A percentile compares a stretch with the other conserved stretches of the same genome.
phyloP scores from a whole-genome alignment of 2,329 filamentous ascomycete species.

The Aspergillus eucalypticola region DNA sequence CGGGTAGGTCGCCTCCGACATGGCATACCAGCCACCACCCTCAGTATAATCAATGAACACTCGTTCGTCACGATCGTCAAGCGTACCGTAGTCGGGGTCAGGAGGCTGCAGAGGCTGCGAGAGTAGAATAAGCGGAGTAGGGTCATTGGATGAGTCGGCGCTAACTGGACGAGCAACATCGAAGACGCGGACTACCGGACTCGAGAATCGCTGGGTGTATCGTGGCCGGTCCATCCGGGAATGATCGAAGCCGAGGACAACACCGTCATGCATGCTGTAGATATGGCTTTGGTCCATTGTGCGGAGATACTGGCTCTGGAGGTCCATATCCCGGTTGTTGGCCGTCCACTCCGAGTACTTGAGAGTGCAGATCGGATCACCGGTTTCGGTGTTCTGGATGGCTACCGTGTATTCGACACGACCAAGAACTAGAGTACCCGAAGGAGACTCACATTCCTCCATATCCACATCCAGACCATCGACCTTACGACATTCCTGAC shows the following conservation, averaged over 20 bases:
- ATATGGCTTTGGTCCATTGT: conserved; percentile 89
- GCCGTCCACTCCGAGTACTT: conserved; percentile 93
- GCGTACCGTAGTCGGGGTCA: conserved; percentile 42
- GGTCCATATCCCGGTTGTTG: conserved; percentile 85
- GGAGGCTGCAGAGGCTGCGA: conserved; percentile 75
- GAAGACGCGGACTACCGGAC: conserved; percentile 83
- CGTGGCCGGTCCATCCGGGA: conserved; percentile 56
- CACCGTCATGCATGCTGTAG: conserved; percentile 81
- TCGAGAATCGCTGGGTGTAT: conserved; percentile 69
- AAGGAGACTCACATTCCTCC: conserved; percentile 72
- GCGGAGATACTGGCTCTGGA: conserved; percentile 75
- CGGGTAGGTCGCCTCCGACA: conserved; percentile 85
- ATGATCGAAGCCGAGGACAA: conserved; percentile 77
- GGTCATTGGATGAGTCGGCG: conserved; percentile 60
- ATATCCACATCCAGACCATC: conserved; percentile 62
- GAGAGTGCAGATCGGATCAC: conserved; percentile 79
- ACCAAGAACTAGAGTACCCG: conserved; percentile 78
- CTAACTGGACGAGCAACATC: conserved; percentile 77
- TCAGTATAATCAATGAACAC: conserved; percentile 87
- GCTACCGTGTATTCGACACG: conserved; percentile 86
- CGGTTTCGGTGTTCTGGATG: conserved; percentile 73
- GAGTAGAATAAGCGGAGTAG: conserved; percentile 74
- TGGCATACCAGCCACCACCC: conserved; percentile 87
- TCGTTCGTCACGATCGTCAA: conserved; percentile 59
- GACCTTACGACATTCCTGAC: conserved; percentile 72